Evolutionary conservation across 306 rosid species (phyloP).

Genomic region (Quercus suber): DNA sequence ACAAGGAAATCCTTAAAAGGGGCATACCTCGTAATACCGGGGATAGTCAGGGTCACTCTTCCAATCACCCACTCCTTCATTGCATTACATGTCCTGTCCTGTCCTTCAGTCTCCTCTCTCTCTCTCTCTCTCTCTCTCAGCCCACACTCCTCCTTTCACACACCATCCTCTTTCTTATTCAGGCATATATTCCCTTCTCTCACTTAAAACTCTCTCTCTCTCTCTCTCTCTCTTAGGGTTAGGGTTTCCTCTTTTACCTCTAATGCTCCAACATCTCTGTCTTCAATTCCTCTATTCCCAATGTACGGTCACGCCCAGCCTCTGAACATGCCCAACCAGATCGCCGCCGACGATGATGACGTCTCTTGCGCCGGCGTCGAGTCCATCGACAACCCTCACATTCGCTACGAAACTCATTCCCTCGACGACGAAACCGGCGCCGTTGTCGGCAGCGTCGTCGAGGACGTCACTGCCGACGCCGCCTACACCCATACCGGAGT

Average conservation of each 20-base stretch:
- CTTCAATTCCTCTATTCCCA: slow-evolving; percentile 27
- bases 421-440: slow-evolving; percentile 49
- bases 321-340: slow-evolving; percentile 54
- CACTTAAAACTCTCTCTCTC: neutral
- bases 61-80: neutral
- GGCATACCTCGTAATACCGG: slow-evolving; percentile 25
- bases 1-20: too few species aligned
- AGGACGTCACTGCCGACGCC: slow-evolving; percentile 48
- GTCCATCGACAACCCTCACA: slow-evolving; percentile 53
- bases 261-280: slow-evolving; percentile 43
- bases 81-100: neutral
- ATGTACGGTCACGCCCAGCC: slow-evolving; percentile 67
- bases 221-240: slow-evolving; percentile 10
- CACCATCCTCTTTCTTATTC: neutral
- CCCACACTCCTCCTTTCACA: neutral
- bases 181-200: neutral
- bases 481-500: slow-evolving; percentile 42
- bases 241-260: slow-evolving; percentile 24
- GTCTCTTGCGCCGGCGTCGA: slow-evolving; percentile 27
- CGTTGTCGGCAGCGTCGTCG: slow-evolving; percentile 33
- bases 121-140: neutral
- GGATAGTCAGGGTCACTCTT: slow-evolving; percentile 7
- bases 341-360: slow-evolving; percentile 50
- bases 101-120: neutral
- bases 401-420: slow-evolving; percentile 50